These are phyloP conservation scores for Phytopythium delawarense DNA, from an alignment of 352 stramenopile genomes.

Conservation along the genomic window DNA sequence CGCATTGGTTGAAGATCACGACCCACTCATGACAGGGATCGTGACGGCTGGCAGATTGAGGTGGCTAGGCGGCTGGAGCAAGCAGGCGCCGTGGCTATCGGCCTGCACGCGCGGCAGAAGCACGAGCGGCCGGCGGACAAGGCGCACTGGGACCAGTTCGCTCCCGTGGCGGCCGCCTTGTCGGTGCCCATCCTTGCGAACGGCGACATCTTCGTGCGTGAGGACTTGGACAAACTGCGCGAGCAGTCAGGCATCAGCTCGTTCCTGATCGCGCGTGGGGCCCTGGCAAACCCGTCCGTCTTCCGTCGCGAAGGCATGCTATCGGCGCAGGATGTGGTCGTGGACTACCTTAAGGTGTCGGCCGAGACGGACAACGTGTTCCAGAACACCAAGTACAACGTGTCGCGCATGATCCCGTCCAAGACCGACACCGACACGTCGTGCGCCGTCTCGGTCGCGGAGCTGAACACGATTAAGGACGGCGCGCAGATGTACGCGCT, in stretches of 20 bases:
- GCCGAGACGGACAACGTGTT: slow-evolving; percentile 86
- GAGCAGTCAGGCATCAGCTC: slow-evolving; percentile 59
- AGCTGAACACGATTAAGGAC: slow-evolving; percentile 58
- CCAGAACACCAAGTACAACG: slow-evolving; percentile 91
- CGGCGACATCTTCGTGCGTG: slow-evolving; percentile 81
- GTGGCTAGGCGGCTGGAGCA: slow-evolving; percentile 58
- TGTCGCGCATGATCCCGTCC: slow-evolving; percentile 77
- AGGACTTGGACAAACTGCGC: slow-evolving; percentile 61
- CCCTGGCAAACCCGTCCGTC: slow-evolving; percentile 79
- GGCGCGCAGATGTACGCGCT: slow-evolving; percentile 72
- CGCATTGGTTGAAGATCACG: not conserved
- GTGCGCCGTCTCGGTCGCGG: slow-evolving; percentile 39
- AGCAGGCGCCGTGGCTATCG: slow-evolving; percentile 62
- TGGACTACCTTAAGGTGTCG: slow-evolving; percentile 65
- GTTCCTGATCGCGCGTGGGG: slow-evolving; percentile 82
- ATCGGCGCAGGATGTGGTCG: slow-evolving; percentile 51
- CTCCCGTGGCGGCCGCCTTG: slow-evolving; percentile 62
- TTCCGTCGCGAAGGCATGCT: slow-evolving; percentile 70
- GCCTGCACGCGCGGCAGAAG: slow-evolving; percentile 61
- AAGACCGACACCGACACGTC: slow-evolving; percentile 36
- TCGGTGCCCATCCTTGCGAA: slow-evolving; percentile 85
- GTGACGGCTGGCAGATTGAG: slow-evolving; percentile 41
- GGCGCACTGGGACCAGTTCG: slow-evolving; percentile 68
- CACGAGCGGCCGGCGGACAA: slow-evolving; percentile 65
- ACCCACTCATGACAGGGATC: not conserved